Evolutionary conservation across 345 rosid genomes (phyloP).

Genomic region (Eucalyptus viminalis): DNA sequence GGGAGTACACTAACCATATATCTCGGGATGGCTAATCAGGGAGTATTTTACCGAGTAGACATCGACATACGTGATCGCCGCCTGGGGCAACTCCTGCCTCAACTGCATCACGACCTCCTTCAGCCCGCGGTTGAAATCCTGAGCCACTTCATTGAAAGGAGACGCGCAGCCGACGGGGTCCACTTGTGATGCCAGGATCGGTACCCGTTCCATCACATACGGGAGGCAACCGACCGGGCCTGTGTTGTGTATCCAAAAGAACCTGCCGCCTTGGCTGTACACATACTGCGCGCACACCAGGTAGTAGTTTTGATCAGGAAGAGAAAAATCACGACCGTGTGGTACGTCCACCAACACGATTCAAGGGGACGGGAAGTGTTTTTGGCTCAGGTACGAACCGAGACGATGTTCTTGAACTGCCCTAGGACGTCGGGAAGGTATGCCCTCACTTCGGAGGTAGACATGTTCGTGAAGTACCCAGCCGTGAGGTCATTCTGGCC

Average conservation of each 20-base stretch:
- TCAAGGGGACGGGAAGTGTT: neutral
- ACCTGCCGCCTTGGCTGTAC: slow-evolving; percentile 50
- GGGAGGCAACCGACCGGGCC: slow-evolving; percentile 73
- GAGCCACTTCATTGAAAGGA: slow-evolving; percentile 52
- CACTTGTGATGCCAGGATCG: slow-evolving; percentile 9
- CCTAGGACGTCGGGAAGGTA: slow-evolving; percentile 33
- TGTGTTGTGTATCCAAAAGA: slow-evolving; percentile 71
- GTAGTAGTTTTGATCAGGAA: neutral
- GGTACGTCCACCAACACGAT: slow-evolving; percentile 12
- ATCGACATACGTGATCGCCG: slow-evolving; percentile 47
- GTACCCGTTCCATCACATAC: slow-evolving; percentile 29
- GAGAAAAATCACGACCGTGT: neutral
- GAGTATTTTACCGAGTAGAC: slow-evolving; percentile 41
- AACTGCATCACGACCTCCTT: slow-evolving; percentile 28
- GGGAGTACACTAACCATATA: slow-evolving; percentile 13
- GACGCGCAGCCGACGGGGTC: slow-evolving; percentile 47
- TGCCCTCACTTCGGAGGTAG: slow-evolving; percentile 33
- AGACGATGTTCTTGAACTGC: neutral
- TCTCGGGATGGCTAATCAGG: slow-evolving; percentile 27
- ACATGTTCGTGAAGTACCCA: slow-evolving; percentile 40
- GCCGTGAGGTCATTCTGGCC: slow-evolving; percentile 62
- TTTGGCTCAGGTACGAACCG: neutral
- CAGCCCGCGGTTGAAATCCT: slow-evolving; percentile 31
- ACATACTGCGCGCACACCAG: slow-evolving; percentile 9
- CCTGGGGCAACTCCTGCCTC: slow-evolving; percentile 23